These are phyloP conservation scores for Colletotrichum liriopes DNA, from an alignment of 2,329 filamentous ascomycete species.

Conservation along the genomic window DNA sequence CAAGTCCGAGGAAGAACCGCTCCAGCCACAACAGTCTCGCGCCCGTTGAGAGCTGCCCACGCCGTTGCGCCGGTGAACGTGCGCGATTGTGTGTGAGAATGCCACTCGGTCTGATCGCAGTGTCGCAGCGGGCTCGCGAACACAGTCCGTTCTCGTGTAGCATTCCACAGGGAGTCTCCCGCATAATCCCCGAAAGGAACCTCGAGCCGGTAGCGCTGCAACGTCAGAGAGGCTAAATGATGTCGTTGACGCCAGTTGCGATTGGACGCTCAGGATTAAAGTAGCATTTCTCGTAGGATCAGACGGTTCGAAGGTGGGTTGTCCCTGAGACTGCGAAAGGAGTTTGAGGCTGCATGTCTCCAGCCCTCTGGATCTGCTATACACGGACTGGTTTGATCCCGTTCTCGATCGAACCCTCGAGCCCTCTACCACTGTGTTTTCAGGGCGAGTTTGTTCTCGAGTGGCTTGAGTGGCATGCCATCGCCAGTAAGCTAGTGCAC, in stretches of 20 bases:
- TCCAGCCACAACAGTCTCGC: neutral
- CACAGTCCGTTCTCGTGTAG: conserved; percentile 20
- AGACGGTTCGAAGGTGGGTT: neutral
- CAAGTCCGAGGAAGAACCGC: conserved; percentile 7
- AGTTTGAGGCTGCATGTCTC: conserved; percentile 7
- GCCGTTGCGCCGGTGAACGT: conserved; percentile 10
- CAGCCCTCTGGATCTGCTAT: conserved; percentile 5
- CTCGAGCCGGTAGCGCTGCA: neutral
- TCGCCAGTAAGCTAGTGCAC: neutral
- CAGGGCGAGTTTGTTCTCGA: neutral
- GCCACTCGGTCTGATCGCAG: conserved; percentile 18
- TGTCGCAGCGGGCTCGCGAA: conserved; percentile 17
- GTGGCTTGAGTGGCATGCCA: neutral
- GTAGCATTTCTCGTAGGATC: conserved; percentile 10
- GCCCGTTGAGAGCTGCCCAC: neutral
- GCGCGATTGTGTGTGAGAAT: neutral
- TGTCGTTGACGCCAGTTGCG: conserved; percentile 28
- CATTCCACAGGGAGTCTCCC: conserved; percentile 8
- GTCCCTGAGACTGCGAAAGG: neutral
- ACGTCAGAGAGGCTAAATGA: conserved; percentile 6
- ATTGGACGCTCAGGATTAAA: conserved; percentile 22
- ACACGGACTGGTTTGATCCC: neutral
- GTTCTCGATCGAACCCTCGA: neutral
- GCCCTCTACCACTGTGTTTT: neutral
- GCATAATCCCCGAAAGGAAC: conserved; percentile 15